Evolutionary conservation across 148 eudicot species (phyloP).

Genomic region (Euryodendron excelsum): DNA sequence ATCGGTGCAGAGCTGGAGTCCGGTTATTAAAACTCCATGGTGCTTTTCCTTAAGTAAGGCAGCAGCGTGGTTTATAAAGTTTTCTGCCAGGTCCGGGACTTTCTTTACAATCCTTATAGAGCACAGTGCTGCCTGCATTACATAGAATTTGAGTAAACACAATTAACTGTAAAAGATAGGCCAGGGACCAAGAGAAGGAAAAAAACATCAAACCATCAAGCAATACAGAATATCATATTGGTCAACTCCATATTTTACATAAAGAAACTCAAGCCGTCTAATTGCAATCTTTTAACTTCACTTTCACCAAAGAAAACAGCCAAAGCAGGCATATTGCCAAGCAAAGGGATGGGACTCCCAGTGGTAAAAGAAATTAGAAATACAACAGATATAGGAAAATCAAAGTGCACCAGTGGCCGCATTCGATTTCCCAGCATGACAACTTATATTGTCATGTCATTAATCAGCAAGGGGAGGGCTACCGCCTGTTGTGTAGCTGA

Average conservation of each 20-base stretch:
- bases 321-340: not conserved
- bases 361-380: not conserved
- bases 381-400: not conserved
- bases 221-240: not conserved
- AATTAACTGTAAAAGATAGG: not conserved
- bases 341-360: not conserved
- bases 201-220: not conserved
- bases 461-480: not conserved
- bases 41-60: conserved; percentile 93
- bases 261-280: not conserved
- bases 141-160: conserved; percentile 10
- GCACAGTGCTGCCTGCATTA: conserved; percentile 91
- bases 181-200: not conserved
- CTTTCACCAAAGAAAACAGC: not conserved
- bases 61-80: conserved; percentile 80
- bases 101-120: conserved; percentile 89
- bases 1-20: conserved; percentile 86
- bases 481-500: not conserved
- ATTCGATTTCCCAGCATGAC: not conserved
- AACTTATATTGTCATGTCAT: not conserved
- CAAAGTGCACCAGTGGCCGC: not conserved
- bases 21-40: conserved; percentile 92
- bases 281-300: not conserved
- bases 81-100: conserved; percentile 98
- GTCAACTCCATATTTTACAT: not conserved